Conservation (phyloP, 129 eudicot genomes). For the Tanacetum coccineum region DNA sequence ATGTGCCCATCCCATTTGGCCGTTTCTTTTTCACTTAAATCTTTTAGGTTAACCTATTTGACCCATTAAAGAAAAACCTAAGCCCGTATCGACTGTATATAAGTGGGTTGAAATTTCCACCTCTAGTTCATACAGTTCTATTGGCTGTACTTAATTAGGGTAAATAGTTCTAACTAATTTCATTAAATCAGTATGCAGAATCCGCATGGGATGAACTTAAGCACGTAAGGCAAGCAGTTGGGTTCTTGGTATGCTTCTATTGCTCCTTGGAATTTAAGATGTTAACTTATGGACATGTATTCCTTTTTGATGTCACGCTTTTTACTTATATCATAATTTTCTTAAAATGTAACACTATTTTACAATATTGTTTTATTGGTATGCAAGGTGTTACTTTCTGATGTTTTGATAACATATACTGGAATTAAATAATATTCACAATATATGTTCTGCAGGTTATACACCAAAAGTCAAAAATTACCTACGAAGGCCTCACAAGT, state of each 20-base stretch:
- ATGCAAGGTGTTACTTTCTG: neutral
- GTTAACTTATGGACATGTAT: neutral
- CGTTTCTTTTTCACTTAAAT: neutral
- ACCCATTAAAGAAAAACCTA: neutral
- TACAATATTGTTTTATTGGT: too few relatives aligned
- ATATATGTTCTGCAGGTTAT: slow-evolving; percentile 52
- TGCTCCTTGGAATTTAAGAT: slow-evolving; percentile 11
- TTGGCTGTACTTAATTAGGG: neutral
- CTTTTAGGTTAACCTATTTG: neutral
- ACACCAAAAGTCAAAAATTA: slow-evolving; percentile 60
- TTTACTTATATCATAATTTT: neutral
- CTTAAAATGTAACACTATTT: too few relatives aligned
- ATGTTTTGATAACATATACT: neutral
- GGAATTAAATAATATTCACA: neutral
- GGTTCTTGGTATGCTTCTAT: slow-evolving; percentile 58
- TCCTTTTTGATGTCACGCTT: neutral
- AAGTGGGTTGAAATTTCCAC: slow-evolving; percentile 7
- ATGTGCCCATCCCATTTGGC: too few relatives aligned
- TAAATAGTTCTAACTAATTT: slow-evolving; percentile 9
- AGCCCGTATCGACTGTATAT: neutral
- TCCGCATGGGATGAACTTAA: slow-evolving; percentile 69
- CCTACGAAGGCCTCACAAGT: slow-evolving; percentile 55
- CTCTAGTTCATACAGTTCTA: slow-evolving; percentile 1
- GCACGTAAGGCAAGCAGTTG: slow-evolving; percentile 65
- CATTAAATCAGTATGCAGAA: slow-evolving; percentile 47